Conservation (phyloP, 1,284 basidiomycete genomes). For the Dichomitus squalens region DNA sequence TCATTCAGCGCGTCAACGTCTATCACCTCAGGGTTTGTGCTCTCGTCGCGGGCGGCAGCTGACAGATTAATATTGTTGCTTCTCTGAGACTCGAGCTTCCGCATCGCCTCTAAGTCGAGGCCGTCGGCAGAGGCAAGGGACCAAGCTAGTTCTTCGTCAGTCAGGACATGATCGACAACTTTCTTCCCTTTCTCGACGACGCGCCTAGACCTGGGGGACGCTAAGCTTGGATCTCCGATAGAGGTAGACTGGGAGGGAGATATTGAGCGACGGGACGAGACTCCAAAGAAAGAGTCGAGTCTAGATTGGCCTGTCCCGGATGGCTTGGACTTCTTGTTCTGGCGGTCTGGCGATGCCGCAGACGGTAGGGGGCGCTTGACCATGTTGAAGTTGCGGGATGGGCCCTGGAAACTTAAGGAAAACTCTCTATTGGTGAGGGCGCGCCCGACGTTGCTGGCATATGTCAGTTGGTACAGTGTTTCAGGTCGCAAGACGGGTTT, state of each 20-base stretch:
- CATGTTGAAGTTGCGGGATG: slow-evolving; percentile 21
- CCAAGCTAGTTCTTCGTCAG: slow-evolving; percentile 32
- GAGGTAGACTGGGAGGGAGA: not conserved
- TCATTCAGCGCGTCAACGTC: slow-evolving; percentile 34
- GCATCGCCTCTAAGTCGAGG: slow-evolving; percentile 27
- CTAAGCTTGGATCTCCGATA: slow-evolving; percentile 1
- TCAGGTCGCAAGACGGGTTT: not conserved
- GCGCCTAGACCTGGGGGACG: not conserved
- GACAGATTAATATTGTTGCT: slow-evolving; percentile 6
- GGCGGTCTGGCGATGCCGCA: slow-evolving; percentile 24
- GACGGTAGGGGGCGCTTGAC: slow-evolving; percentile 30
- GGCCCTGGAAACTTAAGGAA: slow-evolving; percentile 2
- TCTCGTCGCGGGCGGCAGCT: slow-evolving; percentile 1
- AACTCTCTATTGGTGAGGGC: not conserved
- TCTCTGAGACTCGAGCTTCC: slow-evolving; percentile 22
- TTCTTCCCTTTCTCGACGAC: slow-evolving; percentile 5
- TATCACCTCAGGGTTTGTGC: slow-evolving; percentile 29
- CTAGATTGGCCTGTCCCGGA: slow-evolving; percentile 27
- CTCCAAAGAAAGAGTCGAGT: slow-evolving; percentile 34
- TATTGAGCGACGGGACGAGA: slow-evolving; percentile 9
- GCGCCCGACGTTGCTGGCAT: slow-evolving; percentile 2
- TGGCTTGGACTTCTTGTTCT: slow-evolving; percentile 31
- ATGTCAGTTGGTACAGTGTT: slow-evolving; percentile 4
- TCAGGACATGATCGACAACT: not conserved
- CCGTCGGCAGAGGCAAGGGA: slow-evolving; percentile 31